These are phyloP conservation scores for Penicillium sp. DNA, from an alignment of 2,329 filamentous ascomycete genomes.

Conservation along the genomic window DNA sequence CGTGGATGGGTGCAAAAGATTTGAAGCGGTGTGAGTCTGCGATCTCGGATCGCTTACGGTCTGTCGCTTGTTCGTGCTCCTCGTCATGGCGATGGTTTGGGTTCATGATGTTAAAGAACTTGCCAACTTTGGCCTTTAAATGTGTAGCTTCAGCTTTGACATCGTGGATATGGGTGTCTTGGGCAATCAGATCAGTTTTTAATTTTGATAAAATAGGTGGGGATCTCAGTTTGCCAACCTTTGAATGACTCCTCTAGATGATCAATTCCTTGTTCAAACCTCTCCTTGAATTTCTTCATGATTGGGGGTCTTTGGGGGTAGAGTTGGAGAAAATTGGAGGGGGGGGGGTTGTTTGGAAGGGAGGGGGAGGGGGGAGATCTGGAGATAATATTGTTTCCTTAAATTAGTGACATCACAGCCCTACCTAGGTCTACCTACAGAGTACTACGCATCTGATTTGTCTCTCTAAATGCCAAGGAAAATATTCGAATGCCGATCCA, in stretches of 20 bases:
- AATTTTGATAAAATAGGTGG: background rate
- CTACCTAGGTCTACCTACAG: slow-evolving; percentile 9
- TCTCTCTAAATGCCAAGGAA: slow-evolving; percentile 2
- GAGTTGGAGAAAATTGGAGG: background rate
- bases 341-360: background rate
- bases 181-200: background rate
- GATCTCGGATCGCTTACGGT: slow-evolving; percentile 73
- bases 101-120: slow-evolving; percentile 71
- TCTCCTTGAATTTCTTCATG: slow-evolving; percentile 32
- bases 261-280: slow-evolving; percentile 21
- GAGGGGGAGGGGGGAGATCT: background rate
- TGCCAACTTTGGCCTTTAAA: slow-evolving; percentile 63
- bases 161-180: slow-evolving; percentile 41
- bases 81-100: slow-evolving; percentile 90
- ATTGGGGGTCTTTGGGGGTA: slow-evolving; percentile 3
- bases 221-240: slow-evolving; percentile 18
- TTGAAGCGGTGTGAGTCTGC: slow-evolving; percentile 75
- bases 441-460: background rate
- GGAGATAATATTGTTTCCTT: background rate
- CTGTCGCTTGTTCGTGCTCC: slow-evolving; percentile 80
- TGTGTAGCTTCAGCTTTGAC: slow-evolving; percentile 56
- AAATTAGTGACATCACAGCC: slow-evolving; percentile 16
- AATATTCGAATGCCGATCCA: background rate
- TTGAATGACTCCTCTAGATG: slow-evolving; percentile 29
- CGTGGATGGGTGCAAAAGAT: slow-evolving; percentile 85